Base-by-base conservation (phyloP, 1,284 basidiomycete species). In the Trametes polyzona region DNA sequence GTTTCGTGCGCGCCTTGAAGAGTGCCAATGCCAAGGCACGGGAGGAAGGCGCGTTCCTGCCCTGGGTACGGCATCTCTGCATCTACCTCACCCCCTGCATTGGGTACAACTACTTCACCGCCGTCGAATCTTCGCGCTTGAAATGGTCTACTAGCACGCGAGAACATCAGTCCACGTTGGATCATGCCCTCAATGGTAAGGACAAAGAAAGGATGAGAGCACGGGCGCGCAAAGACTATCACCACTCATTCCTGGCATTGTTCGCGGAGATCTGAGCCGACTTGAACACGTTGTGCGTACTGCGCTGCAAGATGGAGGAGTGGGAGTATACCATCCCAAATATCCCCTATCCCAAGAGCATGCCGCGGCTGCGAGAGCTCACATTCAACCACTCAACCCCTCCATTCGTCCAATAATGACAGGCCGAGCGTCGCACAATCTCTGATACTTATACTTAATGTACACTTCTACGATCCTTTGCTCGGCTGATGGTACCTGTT, bases 51-150 rank as follows among this genome's bases (percentile, higher is more conserved):
- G 17, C 23, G 8, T 24, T 27, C 6, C 17, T 23, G 4, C 55
- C 44, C 19, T 41, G 44, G n/a, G 40, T 57, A 12, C 39, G 44
- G 19, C 55, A 57, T 21, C 50, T 57, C 24, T 57, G 55, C 40
- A 26, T 57, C 10, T 4, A n/a, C 27, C 33, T 46, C 16, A 52
- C 46, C 12, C 39, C 44, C 36, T 21, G 21, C 8, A 33, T 24
- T 12, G 19, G 5, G 12, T 21, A 17, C 2, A 2, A 39, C 48
- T 8, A 19, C 27, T 14, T 35, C 33, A 14, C 1, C 7, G 19
- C 11, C 37, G 26, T 26, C 23, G 16, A 12, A 12, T 12, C 14
- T 24, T 16, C 39, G 23, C 19, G 23, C 17, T 21, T 39, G 2
- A 21, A 39, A 9, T 7, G 1, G 2, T 21, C 36, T 1, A 39